phyloP scores from a whole-genome alignment of 352 stramenopile species.

The Saprolegnia parasitica region DNA sequence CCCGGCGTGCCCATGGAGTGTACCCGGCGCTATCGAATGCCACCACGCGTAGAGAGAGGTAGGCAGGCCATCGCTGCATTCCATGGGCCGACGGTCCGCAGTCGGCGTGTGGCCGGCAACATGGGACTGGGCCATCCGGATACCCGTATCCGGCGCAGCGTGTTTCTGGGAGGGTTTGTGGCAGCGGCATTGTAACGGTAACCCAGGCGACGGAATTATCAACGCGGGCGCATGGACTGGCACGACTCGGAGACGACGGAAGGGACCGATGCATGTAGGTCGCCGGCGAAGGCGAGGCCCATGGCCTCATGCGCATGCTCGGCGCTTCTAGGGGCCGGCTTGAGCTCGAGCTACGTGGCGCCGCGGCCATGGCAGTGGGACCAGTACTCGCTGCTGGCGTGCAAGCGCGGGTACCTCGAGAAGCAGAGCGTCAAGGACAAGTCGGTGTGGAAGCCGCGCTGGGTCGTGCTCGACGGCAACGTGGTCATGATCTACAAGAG shows the following conservation, averaged over 20 bases:
- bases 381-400: slow-evolving; percentile 36
- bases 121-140: slow-evolving; percentile 2
- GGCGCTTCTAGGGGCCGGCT: too few relatives aligned
- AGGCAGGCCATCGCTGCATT: too few relatives aligned
- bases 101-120: background rate
- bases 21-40: too few relatives aligned
- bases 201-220: background rate
- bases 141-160: background rate
- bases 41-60: too few relatives aligned
- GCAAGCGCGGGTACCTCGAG: slow-evolving; percentile 74
- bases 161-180: background rate
- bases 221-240: background rate
- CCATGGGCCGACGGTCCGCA: too few relatives aligned
- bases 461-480: slow-evolving; percentile 85
- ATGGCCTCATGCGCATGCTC: too few relatives aligned
- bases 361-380: slow-evolving; percentile 25
- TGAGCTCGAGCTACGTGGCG: slow-evolving; percentile 24
- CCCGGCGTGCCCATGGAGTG: too few relatives aligned
- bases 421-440: slow-evolving; percentile 76
- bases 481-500: slow-evolving; percentile 80
- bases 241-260: slow-evolving; percentile 5
- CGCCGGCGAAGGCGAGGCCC: background rate
- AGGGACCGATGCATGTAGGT: background rate
- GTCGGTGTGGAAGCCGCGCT: slow-evolving; percentile 67
- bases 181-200: slow-evolving; percentile 21